Evolutionary conservation across 2,329 filamentous ascomycete species (phyloP), one percentile per base, ranked within the genome.

Genomic region (Colletotrichum noveboracense): DNA sequence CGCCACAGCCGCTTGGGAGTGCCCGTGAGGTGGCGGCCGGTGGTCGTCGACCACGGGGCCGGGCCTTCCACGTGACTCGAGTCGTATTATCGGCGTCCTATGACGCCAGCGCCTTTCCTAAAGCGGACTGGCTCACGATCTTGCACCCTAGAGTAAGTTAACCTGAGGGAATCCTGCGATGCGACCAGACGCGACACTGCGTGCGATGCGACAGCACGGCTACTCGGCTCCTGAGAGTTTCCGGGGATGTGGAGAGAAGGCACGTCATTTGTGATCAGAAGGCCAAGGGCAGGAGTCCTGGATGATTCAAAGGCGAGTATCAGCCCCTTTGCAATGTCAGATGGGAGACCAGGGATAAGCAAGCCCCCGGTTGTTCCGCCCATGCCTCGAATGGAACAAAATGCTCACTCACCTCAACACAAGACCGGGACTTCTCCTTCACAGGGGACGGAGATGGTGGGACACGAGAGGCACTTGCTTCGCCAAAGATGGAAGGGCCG

Each of bases 61-160:
- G 74, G 58, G 28, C 34, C 26, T 13, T 9, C 64, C 74, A 76
- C 70, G 70, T 76, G 74, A 76, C 64, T 34, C 21, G n/a, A 24
- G 34, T 65, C 74, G 74, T 48, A 65, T 65, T 62, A 74, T 76
- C 28, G 64, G 32, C 43, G 26, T 36, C 21, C n/a, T 26, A 76
- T 74, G 70, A 76, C 74, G 74, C 74, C 74, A 60, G 34, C 70
- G 65, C 58, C 64, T 69, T 76, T 36, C 70, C 70, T 16, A 38
- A 69, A 65, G 26, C 18, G 65, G 68, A 30, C 32, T 64, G 30
- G 14, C 18, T 5, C 3, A 43, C 48, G 24, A 76, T 76, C 70
- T 61, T 36, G 58, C 70, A 73, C 62, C 56, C 56, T 52, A 52
- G 43, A 52, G 43, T 5, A 52, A 52, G 43, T 52, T 21, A 24